Base-by-base conservation (phyloP, 352 stramenopile species). In the Phytophthora cactorum region DNA sequence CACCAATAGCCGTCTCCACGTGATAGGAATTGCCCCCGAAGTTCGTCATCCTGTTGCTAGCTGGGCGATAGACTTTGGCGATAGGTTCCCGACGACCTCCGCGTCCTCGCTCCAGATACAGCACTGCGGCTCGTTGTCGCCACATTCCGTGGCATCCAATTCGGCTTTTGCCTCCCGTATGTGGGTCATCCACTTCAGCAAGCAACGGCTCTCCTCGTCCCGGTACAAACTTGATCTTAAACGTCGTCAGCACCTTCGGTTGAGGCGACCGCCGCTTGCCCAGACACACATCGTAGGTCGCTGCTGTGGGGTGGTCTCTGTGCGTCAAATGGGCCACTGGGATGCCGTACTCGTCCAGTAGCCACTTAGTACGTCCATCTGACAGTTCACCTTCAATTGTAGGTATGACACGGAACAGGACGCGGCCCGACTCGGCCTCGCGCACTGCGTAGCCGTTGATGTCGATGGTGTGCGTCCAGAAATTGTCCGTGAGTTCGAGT, bases 271-370 rank as follows among this genome's bases (percentile, higher is more conserved):
- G 52, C n/a, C 73, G 59, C 22, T 77, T 84, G 52, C 76, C 76
- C 2, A 84, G 43, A 61, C 66, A 77, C 25, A 84, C 63, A 46
- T 79, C 63, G 61, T 78, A 84, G 10, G 52, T 43, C 12, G 60
- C 59, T 15, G 72, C 66, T 27, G 43, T 51, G 12, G 58, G 51
- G 38, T 72, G 25, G 2, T 62, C 49, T 49, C 28, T 34, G 17
- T 60, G 62, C 4, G 49, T 69, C 32, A 81, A 53, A 12, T 79
- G 70, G 17, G 66, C 75, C 41, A 79, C 63, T 5, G 72, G 55
- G 58, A 79, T 72, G 38, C 68, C 72, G 54, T 79, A 81, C 44
- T 72, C 67, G 62, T 83, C 75, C 50, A 84, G 34, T 8, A 84
- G 63, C 76, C 76, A 84, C 61, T 77, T 77, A 31, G 68, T 78